phyloP scores from a whole-genome alignment of 1,284 basidiomycete genomes.

The Somion occarium region DNA sequence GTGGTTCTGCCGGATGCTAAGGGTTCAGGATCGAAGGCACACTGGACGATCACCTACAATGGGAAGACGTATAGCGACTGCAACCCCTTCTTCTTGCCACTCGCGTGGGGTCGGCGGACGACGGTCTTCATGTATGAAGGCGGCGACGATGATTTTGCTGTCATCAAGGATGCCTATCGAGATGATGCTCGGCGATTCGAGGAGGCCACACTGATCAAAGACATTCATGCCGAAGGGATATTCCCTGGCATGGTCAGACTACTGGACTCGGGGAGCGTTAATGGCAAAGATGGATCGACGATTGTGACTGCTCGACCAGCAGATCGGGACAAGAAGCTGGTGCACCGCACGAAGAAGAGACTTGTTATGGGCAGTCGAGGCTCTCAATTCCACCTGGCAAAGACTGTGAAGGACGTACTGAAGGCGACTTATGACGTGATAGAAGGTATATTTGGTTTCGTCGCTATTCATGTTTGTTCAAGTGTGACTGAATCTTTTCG shows the following conservation, averaged over 20 bases:
- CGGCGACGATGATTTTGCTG: not conserved
- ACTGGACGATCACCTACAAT: not conserved
- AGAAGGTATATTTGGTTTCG: conserved; percentile 12
- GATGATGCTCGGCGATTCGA: not conserved
- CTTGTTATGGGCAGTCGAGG: conserved; percentile 6
- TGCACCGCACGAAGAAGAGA: not conserved
- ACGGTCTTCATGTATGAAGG: conserved; percentile 4
- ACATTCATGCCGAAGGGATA: conserved; percentile 6
- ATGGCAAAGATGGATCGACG: not conserved
- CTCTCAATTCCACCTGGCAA: not conserved
- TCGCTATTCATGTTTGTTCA: too few relatives aligned
- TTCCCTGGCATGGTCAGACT: conserved; percentile 10
- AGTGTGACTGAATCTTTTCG: not conserved
- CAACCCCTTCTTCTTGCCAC: not conserved
- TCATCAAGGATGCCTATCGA: conserved; percentile 11
- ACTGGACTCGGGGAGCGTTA: not conserved
- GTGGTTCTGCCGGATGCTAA: not conserved
- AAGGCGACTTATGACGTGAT: conserved; percentile 9
- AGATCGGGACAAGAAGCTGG: not conserved
- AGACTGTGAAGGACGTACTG: conserved; percentile 9
- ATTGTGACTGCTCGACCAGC: not conserved
- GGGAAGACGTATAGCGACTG: not conserved
- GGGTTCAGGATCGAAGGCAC: not conserved
- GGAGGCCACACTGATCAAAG: conserved; percentile 1
- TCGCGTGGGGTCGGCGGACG: conserved; percentile 6